phyloP scores from a whole-genome alignment of 495 filamentous ascomycete species.

The Aspergillus affinis region DNA sequence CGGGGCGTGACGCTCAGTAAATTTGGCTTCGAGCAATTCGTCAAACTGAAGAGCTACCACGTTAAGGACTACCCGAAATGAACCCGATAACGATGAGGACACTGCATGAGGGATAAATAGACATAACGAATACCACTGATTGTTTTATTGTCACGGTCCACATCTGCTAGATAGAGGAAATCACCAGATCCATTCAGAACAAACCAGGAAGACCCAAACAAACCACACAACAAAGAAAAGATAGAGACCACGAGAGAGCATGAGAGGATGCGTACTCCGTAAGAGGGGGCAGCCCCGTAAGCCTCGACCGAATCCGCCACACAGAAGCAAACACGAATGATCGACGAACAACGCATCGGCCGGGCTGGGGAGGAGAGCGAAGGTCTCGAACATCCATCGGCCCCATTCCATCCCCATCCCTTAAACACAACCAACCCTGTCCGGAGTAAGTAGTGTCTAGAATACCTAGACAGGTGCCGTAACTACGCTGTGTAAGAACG shows the following conservation, averaged over 20 bases:
- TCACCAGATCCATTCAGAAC: neutral
- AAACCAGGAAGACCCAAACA: neutral
- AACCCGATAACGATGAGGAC: neutral
- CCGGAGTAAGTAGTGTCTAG: too few relatives aligned
- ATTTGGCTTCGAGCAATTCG: slow-evolving; percentile 91
- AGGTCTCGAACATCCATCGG: neutral
- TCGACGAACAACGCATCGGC: neutral
- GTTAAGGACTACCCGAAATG: slow-evolving; percentile 62
- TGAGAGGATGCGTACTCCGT: too few relatives aligned
- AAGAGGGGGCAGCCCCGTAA: too few relatives aligned
- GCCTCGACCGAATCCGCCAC: too few relatives aligned
- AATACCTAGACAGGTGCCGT: too few relatives aligned
- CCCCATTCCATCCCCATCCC: neutral
- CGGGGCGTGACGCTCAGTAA: slow-evolving; percentile 82
- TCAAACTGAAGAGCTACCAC: slow-evolving; percentile 91
- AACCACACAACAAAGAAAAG: neutral
- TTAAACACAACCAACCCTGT: neutral
- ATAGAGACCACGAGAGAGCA: neutral
- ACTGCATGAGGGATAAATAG: neutral
- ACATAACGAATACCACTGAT: neutral
- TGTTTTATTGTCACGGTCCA: neutral
- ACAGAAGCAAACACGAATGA: too few relatives aligned
- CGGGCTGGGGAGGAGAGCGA: too few relatives aligned
- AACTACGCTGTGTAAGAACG: too few relatives aligned
- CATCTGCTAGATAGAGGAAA: neutral